Evolutionary conservation across 306 rosid species (phyloP).

Genomic region (Ceratonia siliqua): DNA sequence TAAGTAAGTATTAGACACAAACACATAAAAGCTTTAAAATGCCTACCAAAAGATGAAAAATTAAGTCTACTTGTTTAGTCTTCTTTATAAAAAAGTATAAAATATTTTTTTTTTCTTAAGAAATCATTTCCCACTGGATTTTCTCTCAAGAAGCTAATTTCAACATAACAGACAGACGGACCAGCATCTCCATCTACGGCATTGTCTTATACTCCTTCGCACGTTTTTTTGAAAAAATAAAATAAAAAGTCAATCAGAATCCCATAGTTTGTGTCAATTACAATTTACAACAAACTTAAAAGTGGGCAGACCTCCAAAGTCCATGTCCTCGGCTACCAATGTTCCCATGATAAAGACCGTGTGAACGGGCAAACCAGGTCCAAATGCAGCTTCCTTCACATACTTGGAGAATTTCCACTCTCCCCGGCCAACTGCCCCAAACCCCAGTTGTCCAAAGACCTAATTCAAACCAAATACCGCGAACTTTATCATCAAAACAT

Average conservation of each 20-base stretch:
- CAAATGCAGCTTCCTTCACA: constrained; percentile 80
- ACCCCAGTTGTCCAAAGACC: constrained; percentile 56
- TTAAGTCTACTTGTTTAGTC: not conserved
- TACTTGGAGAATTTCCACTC: constrained; percentile 66
- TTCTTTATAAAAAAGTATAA: not conserved
- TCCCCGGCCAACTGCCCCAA: constrained; percentile 41
- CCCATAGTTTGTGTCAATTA: not conserved
- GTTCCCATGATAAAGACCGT: constrained; percentile 61
- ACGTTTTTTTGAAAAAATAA: too few relatives aligned
- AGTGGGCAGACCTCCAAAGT: constrained; percentile 53
- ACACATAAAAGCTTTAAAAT: not conserved
- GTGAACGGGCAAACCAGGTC: constrained; percentile 67
- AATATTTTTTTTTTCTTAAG: not conserved
- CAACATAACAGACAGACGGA: not conserved
- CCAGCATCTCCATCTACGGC: not conserved
- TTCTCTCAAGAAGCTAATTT: not conserved
- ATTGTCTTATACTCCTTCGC: too few relatives aligned
- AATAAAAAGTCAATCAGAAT: too few relatives aligned
- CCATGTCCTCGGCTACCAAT: constrained; percentile 36
- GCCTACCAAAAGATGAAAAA: constrained; percentile 1
- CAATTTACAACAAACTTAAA: not conserved
- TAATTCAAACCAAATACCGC: constrained; percentile 1
- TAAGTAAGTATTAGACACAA: not conserved
- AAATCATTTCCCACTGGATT: not conserved
- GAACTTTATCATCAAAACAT: not conserved